These are phyloP conservation scores for Citeromyces hawaiiensis DNA, from an alignment of 1,139 yeast genomes.

Conservation along the genomic window DNA sequence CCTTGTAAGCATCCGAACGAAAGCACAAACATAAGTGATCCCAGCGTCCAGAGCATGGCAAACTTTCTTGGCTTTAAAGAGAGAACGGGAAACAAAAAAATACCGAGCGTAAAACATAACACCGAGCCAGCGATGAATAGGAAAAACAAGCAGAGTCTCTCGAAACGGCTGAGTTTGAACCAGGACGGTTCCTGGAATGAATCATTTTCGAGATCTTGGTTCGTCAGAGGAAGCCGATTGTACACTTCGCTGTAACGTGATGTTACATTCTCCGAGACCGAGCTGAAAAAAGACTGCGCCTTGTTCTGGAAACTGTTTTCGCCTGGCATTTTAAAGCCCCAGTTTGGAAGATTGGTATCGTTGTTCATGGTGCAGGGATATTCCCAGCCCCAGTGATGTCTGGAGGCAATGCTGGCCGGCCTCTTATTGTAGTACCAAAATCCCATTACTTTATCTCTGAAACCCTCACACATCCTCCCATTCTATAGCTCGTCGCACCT, in stretches of 20 bases:
- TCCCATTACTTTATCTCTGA: too few relatives aligned
- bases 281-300: slow-evolving; percentile 13
- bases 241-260: slow-evolving; percentile 26
- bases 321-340: slow-evolving; percentile 4
- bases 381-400: not conserved
- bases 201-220: slow-evolving; percentile 29
- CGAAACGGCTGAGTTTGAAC: slow-evolving; percentile 34
- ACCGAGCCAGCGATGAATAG: slow-evolving; percentile 55
- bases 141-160: slow-evolving; percentile 41
- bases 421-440: too few relatives aligned
- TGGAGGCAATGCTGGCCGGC: too few relatives aligned
- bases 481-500: too few relatives aligned
- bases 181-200: slow-evolving; percentile 40
- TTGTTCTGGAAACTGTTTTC: slow-evolving; percentile 7
- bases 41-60: slow-evolving; percentile 84
- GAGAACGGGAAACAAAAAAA: slow-evolving; percentile 77
- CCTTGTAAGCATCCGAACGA: slow-evolving; percentile 93
- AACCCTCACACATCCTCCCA: too few relatives aligned
- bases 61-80: slow-evolving; percentile 87
- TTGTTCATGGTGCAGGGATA: not conserved
- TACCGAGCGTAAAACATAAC: slow-evolving; percentile 71
- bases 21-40: slow-evolving; percentile 71
- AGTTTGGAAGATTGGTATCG: not conserved
- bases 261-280: slow-evolving; percentile 12
- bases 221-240: slow-evolving; percentile 37